phyloP scores from a whole-genome alignment of 2,329 filamentous ascomycete genomes.

The Clarireedia homoeocarpa region DNA sequence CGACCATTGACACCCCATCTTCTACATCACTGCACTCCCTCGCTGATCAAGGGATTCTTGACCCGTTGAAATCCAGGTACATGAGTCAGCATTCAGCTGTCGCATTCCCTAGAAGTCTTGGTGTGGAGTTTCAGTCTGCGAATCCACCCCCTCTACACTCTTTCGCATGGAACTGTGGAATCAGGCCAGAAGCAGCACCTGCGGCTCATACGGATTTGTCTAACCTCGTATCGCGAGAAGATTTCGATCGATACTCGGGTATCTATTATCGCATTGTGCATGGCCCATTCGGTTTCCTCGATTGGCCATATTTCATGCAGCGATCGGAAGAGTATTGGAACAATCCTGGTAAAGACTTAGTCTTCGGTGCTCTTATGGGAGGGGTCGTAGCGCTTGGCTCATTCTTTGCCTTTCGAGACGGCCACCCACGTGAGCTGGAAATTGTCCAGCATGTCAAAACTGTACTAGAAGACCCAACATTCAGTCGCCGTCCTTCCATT shows the following conservation, averaged over 20 bases:
- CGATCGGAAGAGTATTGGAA: constrained; percentile 28
- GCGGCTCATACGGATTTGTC: constrained; percentile 17
- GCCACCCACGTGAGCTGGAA: constrained; percentile 23
- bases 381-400: constrained; percentile 30
- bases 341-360: constrained; percentile 19
- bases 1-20: not conserved
- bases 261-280: constrained; percentile 27
- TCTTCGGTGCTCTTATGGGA: constrained; percentile 29
- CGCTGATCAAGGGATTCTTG: constrained; percentile 12
- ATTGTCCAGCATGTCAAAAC: constrained; percentile 21
- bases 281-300: constrained; percentile 29
- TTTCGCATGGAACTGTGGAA: constrained; percentile 31
- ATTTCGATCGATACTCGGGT: constrained; percentile 15
- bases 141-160: constrained; percentile 32
- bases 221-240: constrained; percentile 11
- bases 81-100: constrained; percentile 27
- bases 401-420: constrained; percentile 26
- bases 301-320: constrained; percentile 22
- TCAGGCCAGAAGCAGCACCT: constrained; percentile 21
- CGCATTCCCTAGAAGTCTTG: constrained; percentile 30
- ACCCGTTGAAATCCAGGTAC: constrained; percentile 7
- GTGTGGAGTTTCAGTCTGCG: constrained; percentile 26
- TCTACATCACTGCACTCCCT: constrained; percentile 10
- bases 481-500: constrained; percentile 10
- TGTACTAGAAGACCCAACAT: constrained; percentile 17